These are phyloP conservation scores for Aureobasidium melanogenum DNA, from an alignment of 2,329 filamentous ascomycete genomes.

Conservation along the genomic window DNA sequence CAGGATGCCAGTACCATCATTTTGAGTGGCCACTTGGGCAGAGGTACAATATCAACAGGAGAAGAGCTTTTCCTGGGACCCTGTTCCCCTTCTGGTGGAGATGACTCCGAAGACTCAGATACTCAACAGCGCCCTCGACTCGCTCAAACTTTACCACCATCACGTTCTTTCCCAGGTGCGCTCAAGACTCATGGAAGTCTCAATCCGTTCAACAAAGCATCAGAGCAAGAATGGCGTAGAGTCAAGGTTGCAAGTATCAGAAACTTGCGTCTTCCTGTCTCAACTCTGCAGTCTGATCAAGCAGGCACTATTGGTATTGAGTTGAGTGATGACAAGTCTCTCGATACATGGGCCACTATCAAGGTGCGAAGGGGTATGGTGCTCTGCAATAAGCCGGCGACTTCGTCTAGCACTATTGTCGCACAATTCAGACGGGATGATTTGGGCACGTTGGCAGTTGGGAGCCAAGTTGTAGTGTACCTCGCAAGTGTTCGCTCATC, in stretches of 20 bases:
- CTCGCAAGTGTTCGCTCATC: constrained; percentile 77
- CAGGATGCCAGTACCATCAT: constrained; percentile 40
- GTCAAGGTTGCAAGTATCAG: constrained; percentile 79
- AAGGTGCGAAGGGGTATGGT: constrained; percentile 71
- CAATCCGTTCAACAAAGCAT: constrained; percentile 12
- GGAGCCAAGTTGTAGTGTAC: constrained; percentile 71
- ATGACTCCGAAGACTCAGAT: constrained; percentile 29
- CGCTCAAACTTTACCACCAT: constrained; percentile 28
- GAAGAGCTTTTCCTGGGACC: constrained; percentile 74
- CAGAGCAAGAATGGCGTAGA: constrained; percentile 63
- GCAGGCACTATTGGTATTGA: constrained; percentile 81
- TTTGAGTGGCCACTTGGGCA: constrained; percentile 74
- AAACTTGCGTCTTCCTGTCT: constrained; percentile 77
- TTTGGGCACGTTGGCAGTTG: constrained; percentile 54
- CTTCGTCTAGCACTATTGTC: constrained; percentile 40
- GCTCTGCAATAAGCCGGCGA: constrained; percentile 52
- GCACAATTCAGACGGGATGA: constrained; percentile 61
- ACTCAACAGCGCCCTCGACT: constrained; percentile 21
- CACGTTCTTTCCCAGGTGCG: constrained; percentile 41
- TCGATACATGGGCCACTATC: constrained; percentile 23
- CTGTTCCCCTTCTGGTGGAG: constrained; percentile 32
- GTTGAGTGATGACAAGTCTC: constrained; percentile 32
- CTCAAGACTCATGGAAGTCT: constrained; percentile 18
- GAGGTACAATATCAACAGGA: constrained; percentile 67
- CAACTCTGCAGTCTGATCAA: constrained; percentile 66